A percentile compares a stretch with the other conserved stretches of the same genome.
These are phyloP conservation scores for Penicillium cataractarum DNA, from an alignment of 495 filamentous ascomycete genomes.

Conservation along the genomic window DNA sequence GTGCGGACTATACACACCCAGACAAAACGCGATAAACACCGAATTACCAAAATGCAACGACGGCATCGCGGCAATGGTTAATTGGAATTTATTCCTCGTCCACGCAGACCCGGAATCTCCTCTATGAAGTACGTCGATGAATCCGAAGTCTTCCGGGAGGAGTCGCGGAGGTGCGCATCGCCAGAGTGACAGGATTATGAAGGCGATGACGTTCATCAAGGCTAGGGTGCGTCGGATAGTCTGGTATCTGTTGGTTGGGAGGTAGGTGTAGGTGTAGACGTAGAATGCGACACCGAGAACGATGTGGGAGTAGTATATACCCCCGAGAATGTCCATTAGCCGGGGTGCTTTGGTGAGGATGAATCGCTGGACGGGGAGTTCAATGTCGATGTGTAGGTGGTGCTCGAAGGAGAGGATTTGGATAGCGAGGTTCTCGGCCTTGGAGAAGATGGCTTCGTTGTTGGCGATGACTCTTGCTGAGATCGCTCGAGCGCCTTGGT, in stretches of 20 bases:
- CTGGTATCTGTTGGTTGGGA: conserved; percentile 55
- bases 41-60: conserved; percentile 63
- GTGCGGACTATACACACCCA: conserved; percentile 51
- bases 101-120: conserved; percentile 59
- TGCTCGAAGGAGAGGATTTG: conserved; percentile 55
- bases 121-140: conserved; percentile 63
- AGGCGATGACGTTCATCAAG: conserved; percentile 62
- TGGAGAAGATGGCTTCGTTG: conserved; percentile 42
- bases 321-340: conserved; percentile 60
- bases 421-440: conserved; percentile 53
- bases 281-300: conserved; percentile 51
- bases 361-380: conserved; percentile 51
- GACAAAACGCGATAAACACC: conserved; percentile 60
- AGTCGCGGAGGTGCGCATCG: conserved; percentile 65
- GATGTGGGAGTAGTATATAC: conserved; percentile 50
- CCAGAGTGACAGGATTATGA: conserved; percentile 60
- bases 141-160: conserved; percentile 61
- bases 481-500: conserved; percentile 63
- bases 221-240: conserved; percentile 60
- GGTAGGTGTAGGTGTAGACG: conserved; percentile 63
- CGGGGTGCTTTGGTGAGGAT: conserved; percentile 52
- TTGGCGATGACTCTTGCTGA: conserved; percentile 55
- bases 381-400: conserved; percentile 52
- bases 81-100: conserved; percentile 61
- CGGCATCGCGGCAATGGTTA: conserved; percentile 59